These are phyloP conservation scores for Vanrija sp. DNA, from an alignment of 1,284 basidiomycete genomes.

Conservation along the genomic window DNA sequence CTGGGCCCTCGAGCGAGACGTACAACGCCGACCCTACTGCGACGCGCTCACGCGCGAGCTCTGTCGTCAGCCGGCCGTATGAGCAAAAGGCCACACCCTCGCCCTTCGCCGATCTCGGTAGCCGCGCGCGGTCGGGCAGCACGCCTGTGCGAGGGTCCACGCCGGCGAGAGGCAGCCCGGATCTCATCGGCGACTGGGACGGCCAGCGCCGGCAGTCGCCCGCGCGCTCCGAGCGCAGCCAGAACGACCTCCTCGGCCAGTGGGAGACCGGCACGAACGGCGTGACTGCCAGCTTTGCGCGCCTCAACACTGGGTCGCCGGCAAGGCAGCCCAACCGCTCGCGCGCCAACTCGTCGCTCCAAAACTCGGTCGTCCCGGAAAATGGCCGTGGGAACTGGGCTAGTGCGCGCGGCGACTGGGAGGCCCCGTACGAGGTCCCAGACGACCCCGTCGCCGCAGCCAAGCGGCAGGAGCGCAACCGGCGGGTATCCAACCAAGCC, in stretches of 20 bases:
- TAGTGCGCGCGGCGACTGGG: conserved; percentile 8
- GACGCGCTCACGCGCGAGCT: conserved; percentile 17
- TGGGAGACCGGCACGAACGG: conserved; percentile 34
- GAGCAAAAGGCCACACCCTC: conserved; percentile 16
- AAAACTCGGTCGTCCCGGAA: neutral
- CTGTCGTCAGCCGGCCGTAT: conserved; percentile 23
- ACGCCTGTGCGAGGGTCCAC: neutral
- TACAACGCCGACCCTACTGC: conserved; percentile 31
- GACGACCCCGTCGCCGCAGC: neutral
- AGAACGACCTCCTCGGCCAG: conserved; percentile 30
- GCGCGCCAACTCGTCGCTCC: neutral
- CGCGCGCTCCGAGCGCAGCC: neutral
- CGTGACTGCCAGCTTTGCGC: conserved; percentile 31
- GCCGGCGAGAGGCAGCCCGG: neutral
- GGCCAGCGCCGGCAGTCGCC: neutral
- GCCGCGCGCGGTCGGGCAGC: conserved; percentile 2
- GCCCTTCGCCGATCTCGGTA: conserved; percentile 13
- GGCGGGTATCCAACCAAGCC: too few species aligned
- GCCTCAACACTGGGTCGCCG: conserved; percentile 6
- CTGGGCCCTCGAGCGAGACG: conserved; percentile 28
- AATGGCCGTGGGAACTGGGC: conserved; percentile 11
- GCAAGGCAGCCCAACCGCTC: conserved; percentile 1
- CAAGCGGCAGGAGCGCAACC: neutral
- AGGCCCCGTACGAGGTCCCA: neutral
- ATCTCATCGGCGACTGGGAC: neutral